Evolutionary conservation across 2,329 filamentous ascomycete species (phyloP).

Genomic region (Diaporthe vexans): DNA sequence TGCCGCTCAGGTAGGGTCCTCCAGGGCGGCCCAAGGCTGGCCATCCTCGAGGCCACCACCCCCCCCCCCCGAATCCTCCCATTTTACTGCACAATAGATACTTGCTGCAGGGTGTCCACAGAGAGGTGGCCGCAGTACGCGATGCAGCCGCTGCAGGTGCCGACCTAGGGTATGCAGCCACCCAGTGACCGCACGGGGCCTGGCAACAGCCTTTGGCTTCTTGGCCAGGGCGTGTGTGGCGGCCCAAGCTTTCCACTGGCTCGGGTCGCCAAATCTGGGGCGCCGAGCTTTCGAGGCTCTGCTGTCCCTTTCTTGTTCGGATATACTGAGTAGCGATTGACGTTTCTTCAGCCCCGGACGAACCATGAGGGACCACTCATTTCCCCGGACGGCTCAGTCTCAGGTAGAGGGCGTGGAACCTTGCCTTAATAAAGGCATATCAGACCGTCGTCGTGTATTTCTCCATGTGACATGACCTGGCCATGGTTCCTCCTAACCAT

Average conservation of each 20-base stretch:
- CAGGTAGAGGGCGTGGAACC: neutral
- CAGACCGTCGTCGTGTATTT: neutral
- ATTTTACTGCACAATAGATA: neutral
- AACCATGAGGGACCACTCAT: neutral
- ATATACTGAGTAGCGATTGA: neutral
- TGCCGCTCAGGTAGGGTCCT: neutral
- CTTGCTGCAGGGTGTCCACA: too few relatives aligned
- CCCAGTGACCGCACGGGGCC: too few relatives aligned
- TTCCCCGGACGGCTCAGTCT: neutral
- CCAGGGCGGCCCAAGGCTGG: too few relatives aligned
- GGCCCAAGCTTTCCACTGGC: neutral
- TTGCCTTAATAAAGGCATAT: neutral
- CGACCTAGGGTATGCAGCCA: neutral
- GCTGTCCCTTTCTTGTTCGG: too few relatives aligned
- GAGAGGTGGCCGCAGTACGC: neutral
- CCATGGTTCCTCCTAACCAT: too few relatives aligned
- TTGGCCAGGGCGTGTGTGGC: neutral
- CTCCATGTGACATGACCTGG: neutral
- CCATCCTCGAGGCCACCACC: neutral
- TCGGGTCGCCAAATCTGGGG: neutral
- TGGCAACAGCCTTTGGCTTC: too few relatives aligned
- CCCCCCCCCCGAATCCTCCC: neutral
- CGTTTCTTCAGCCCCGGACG: neutral
- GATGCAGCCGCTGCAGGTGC: neutral
- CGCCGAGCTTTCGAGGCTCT: neutral